Percentiles rank a stretch among this genome's conserved stretches.
Conservation (phyloP, 306 rosid genomes). For the Fragaria vesca region DNA sequence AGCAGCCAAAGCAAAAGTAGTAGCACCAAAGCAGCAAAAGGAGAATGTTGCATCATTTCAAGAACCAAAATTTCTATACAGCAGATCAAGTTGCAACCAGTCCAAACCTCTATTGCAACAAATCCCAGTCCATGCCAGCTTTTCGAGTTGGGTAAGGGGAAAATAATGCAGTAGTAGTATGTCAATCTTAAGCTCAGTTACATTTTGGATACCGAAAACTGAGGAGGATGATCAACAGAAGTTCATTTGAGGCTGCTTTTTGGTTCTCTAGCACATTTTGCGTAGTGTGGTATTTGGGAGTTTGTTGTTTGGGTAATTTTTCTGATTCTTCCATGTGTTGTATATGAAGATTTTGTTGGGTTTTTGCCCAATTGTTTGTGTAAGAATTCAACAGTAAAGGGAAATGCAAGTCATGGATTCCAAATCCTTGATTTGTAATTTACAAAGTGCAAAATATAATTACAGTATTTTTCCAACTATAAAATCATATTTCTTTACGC, state of each 20-base stretch:
- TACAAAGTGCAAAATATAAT: neutral
- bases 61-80: constrained; percentile 24
- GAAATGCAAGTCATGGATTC: neutral
- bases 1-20: constrained; percentile 69
- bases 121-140: constrained; percentile 66
- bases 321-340: constrained; percentile 39
- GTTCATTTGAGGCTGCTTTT: constrained; percentile 9
- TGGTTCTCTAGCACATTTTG: constrained; percentile 25
- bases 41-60: constrained; percentile 46
- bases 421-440: neutral
- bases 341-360: constrained; percentile 44
- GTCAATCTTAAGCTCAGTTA: neutral
- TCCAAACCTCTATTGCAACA: constrained; percentile 61
- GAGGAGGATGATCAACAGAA: constrained; percentile 2
- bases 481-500: neutral
- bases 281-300: constrained; percentile 33
- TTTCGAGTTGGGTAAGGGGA: constrained; percentile 68
- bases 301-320: constrained; percentile 30
- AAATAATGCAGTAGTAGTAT: neutral
- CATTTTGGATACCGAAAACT: constrained; percentile 14
- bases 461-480: neutral
- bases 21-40: constrained; percentile 52
- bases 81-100: constrained; percentile 27
- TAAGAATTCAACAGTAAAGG: constrained; percentile 12
- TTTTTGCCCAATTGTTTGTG: constrained; percentile 21